Percentiles rank a stretch among this genome's conserved stretches.
Conservation (phyloP, 2,329 filamentous ascomycete genomes). For the Clathrospora elynae region DNA sequence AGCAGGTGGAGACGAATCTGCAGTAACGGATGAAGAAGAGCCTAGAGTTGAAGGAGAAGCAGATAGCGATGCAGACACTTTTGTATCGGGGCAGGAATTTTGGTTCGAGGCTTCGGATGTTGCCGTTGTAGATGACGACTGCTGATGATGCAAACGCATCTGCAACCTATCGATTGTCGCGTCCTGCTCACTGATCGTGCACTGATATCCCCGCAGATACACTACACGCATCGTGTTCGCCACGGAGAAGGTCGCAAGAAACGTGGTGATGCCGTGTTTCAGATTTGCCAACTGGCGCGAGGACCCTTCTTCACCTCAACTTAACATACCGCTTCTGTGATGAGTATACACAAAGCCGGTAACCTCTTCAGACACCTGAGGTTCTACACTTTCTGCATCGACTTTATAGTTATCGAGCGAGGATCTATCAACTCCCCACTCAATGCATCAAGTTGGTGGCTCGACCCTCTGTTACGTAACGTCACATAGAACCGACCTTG, state of each 20-base stretch:
- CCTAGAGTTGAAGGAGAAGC: background rate
- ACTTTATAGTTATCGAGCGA: too few species aligned
- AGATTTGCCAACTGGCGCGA: too few species aligned
- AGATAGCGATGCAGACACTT: too few species aligned
- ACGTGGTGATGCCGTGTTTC: conserved; percentile 6
- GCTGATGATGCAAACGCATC: background rate
- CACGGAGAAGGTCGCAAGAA: background rate
- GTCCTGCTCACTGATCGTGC: background rate
- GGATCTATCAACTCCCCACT: too few species aligned
- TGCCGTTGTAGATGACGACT: background rate
- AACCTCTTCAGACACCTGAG: too few species aligned
- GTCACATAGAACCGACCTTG: conserved; percentile 21
- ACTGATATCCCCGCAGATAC: background rate
- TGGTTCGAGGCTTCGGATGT: background rate
- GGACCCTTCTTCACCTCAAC: background rate
- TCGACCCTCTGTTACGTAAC: conserved; percentile 2
- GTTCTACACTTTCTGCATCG: too few species aligned
- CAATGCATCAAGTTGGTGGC: background rate
- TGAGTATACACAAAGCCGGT: background rate
- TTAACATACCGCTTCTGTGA: background rate
- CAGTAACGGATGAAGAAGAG: background rate
- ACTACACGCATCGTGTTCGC: too few species aligned
- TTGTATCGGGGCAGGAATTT: background rate
- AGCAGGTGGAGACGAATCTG: too few species aligned
- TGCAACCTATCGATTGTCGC: background rate